Percentiles rank a stretch among this genome's conserved stretches.
These are phyloP conservation scores for Boletus rex-veris DNA, from an alignment of 768 basidiomycete genomes.

Conservation along the genomic window DNA sequence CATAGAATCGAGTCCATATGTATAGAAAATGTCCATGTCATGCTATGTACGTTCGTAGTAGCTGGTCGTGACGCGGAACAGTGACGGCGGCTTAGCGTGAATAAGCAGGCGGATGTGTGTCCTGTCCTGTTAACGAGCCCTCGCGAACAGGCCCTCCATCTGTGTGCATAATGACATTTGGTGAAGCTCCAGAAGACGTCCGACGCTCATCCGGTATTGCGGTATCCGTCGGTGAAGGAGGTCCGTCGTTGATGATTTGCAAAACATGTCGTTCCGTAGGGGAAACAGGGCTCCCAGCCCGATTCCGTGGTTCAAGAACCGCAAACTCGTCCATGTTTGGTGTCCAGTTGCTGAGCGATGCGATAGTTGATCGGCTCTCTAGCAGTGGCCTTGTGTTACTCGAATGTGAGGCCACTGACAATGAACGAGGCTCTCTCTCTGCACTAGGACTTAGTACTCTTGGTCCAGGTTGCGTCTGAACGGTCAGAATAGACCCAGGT, in stretches of 20 bases:
- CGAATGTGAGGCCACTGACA: constrained; percentile 21
- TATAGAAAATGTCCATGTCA: constrained; percentile 8
- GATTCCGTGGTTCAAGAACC: constrained; percentile 15
- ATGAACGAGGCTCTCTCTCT: constrained; percentile 13
- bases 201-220: background rate
- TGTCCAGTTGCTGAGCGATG: constrained; percentile 9
- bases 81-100: constrained; percentile 9
- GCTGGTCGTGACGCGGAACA: constrained; percentile 10
- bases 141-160: constrained; percentile 22
- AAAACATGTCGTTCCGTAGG: constrained; percentile 24
- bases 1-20: constrained; percentile 13
- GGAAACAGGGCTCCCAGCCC: constrained; percentile 19
- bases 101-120: constrained; percentile 24
- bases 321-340: constrained; percentile 22
- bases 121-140: background rate
- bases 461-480: constrained; percentile 17
- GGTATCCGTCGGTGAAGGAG: constrained; percentile 19
- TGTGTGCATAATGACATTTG: constrained; percentile 24
- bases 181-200: background rate
- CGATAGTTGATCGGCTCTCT: background rate
- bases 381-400: constrained; percentile 8
- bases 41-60: constrained; percentile 11
- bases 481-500: constrained; percentile 38
- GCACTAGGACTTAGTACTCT: constrained; percentile 4
- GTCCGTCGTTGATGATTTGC: constrained; percentile 27